Evolutionary conservation across 2,329 filamentous ascomycete genomes (phyloP), one percentile per base, ranked within the genome.

Genomic region (Verticillium nonalfalfae): DNA sequence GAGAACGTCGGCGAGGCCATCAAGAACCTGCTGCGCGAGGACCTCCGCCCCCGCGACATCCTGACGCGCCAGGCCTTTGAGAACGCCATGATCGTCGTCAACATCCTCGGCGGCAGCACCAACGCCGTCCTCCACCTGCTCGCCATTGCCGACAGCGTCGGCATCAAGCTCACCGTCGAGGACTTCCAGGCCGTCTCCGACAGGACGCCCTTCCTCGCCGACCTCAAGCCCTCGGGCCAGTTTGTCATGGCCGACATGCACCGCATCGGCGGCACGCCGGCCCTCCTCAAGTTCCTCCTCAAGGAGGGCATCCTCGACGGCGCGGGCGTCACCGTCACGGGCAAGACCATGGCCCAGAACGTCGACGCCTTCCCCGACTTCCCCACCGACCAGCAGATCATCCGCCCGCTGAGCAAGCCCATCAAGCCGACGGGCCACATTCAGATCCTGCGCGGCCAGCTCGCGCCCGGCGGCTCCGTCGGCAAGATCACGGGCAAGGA

Each of bases 401-500:
- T 97, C 74, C 88, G 90, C 6, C 86, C 90, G 3, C 78, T 97
- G 56, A 83, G 83, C 73, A 90, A 93, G 74, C 93, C 93, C 14
- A 94, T 97, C 81, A 97, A 97, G 77, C 70, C 83, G 0, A 93
- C 90, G 0, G 93, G 93, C 36, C 93, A 97, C 73, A 88, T 97
- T 65, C 91, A 96, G 79, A 96, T 97, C 67, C 82, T 97, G 35
- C 87, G 88, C 65, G 93, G 93, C 45, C 91, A 92, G 63, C 85
- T 97, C 40, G 92, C 93, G 0, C 93, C 93, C 2, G 89, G 88
- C 10, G 93, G 93, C 58, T 90, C 91, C 1, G 93, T 97, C 11
- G 93, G 92, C 64, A 97, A 97, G 77, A 97, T 97, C 74, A 97
- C 93, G 0, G 93, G 93, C 58, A 97, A 97, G 78, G 93, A 97